Percentiles rank a stretch among this genome's conserved stretches.
phyloP scores from a whole-genome alignment of 108 stramenopile genomes.

The Poteriospumella lacustris region DNA sequence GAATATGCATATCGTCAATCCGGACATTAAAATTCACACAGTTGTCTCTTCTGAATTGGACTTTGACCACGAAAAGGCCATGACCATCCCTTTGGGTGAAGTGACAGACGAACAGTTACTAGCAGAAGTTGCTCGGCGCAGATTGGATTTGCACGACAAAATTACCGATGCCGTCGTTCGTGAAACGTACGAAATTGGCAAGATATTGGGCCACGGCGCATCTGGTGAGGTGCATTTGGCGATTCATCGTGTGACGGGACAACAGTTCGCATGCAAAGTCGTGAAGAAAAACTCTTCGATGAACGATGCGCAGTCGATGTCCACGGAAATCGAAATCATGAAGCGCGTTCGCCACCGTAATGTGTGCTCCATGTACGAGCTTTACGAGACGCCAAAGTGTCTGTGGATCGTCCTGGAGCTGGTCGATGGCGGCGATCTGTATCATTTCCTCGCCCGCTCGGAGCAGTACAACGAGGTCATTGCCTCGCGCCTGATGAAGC shows the following conservation, averaged over 20 bases:
- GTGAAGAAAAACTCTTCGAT: slow-evolving; percentile 1
- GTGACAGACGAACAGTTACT: slow-evolving; percentile 3
- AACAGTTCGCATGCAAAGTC: slow-evolving; percentile 14
- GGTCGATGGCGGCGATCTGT: slow-evolving; percentile 4
- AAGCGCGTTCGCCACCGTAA: neutral
- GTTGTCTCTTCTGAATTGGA: neutral
- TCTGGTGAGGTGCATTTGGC: slow-evolving; percentile 3
- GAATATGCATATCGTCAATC: neutral
- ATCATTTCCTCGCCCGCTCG: neutral
- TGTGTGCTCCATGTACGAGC: neutral
- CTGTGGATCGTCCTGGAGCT: slow-evolving; percentile 24
- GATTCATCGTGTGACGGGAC: neutral
- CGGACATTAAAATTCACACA: slow-evolving; percentile 17
- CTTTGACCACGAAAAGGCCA: neutral
- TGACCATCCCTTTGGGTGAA: slow-evolving; percentile 11
- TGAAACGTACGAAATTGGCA: slow-evolving; percentile 2
- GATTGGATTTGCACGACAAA: neutral
- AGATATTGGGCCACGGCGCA: neutral
- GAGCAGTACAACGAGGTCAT: neutral
- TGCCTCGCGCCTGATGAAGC: slow-evolving; percentile 22
- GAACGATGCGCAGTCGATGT: slow-evolving; percentile 22
- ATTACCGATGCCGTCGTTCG: neutral
- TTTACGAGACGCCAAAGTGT: slow-evolving; percentile 23
- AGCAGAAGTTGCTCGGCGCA: neutral
- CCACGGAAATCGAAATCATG: slow-evolving; percentile 23